Evolutionary conservation across 2,329 filamentous ascomycete species (phyloP).

Genomic region (Trichophyton schoenleinii): DNA sequence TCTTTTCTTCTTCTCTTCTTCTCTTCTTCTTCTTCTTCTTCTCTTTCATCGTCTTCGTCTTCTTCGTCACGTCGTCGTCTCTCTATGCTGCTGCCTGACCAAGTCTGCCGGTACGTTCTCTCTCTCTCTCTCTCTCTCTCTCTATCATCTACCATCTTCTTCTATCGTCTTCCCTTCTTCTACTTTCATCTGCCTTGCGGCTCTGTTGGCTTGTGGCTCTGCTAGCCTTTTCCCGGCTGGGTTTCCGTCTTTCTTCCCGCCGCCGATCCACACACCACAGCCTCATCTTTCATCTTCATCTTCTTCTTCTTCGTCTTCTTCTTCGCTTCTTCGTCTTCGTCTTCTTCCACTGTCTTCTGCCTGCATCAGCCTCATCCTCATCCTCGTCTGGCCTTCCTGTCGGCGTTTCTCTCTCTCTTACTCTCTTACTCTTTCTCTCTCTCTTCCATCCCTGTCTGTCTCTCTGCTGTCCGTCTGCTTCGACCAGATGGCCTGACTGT

Average conservation of each 20-base stretch:
- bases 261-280: constrained; percentile 6
- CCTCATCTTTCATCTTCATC: constrained; percentile 5
- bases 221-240: constrained; percentile 5
- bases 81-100: too few relatives aligned
- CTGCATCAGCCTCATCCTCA: background rate
- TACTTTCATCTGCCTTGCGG: background rate
- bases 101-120: too few relatives aligned
- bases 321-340: background rate
- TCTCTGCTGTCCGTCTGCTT: background rate
- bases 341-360: background rate
- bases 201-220: background rate
- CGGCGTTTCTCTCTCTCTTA: background rate
- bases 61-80: too few relatives aligned
- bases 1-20: too few relatives aligned
- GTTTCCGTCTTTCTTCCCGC: constrained; percentile 5
- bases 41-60: too few relatives aligned
- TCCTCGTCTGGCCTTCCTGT: background rate
- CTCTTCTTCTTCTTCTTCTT: too few relatives aligned
- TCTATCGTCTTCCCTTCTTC: too few relatives aligned
- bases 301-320: background rate
- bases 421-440: too few relatives aligned
- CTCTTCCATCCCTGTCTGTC: background rate
- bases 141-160: background rate
- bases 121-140: background rate
- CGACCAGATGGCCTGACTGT: background rate